Conservation (phyloP, 164 flowering plant genomes). For the Sextonia rubra region DNA sequence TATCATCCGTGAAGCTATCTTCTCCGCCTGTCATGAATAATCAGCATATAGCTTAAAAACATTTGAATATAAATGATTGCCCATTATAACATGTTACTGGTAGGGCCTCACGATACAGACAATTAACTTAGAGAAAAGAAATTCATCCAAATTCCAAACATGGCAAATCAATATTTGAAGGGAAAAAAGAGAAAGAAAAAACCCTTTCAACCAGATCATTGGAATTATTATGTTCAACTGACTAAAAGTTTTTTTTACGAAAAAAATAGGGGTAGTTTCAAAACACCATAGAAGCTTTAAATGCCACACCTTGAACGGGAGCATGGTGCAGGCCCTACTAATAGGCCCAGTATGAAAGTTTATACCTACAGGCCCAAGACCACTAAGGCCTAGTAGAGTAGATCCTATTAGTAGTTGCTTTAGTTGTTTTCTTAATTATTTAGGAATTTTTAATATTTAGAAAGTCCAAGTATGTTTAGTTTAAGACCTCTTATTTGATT, state of each 20-base stretch:
- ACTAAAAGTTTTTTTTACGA: not conserved
- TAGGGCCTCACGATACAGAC: not conserved
- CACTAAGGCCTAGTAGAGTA: too few species aligned
- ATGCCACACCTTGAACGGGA: too few species aligned
- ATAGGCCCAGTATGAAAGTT: too few species aligned
- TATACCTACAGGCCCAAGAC: too few species aligned
- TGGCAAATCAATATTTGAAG: not conserved
- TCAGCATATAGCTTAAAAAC: not conserved
- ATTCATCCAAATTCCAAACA: too few species aligned
- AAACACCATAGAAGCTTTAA: not conserved
- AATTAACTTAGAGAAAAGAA: not conserved
- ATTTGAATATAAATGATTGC: not conserved
- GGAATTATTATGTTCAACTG: not conserved
- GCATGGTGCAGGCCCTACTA: too few species aligned
- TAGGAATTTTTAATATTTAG: too few species aligned
- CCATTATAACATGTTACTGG: not conserved
- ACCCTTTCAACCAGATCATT: not conserved
- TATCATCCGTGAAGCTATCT: slow-evolving; percentile 96
- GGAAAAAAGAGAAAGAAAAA: not conserved
- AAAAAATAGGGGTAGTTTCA: too few species aligned
- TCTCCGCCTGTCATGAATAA: slow-evolving; percentile 73
- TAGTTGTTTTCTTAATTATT: too few species aligned
- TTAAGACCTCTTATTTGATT: too few species aligned
- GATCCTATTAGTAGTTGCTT: too few species aligned
- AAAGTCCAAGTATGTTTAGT: too few species aligned